A percentile compares a stretch with the other conserved stretches of the same genome.
Evolutionary conservation across 768 basidiomycete genomes (phyloP).

Genomic region (Rossbeevera mucosa): DNA sequence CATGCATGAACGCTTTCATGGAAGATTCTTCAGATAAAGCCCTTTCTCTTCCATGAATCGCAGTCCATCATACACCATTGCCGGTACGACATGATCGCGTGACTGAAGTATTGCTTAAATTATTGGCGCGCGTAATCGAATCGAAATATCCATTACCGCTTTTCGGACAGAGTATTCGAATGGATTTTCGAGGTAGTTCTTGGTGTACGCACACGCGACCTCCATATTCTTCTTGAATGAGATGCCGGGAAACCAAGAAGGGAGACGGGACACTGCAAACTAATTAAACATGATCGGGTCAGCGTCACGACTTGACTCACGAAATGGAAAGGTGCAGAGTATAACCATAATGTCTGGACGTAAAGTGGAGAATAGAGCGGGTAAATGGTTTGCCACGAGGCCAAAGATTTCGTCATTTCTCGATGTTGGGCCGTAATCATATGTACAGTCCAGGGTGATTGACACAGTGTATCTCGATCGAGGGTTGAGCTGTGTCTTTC

Average conservation of each 20-base stretch:
- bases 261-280: not conserved
- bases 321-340: not conserved
- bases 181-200: not conserved
- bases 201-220: not conserved
- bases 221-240: conserved; percentile 3
- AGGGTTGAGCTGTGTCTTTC: not conserved
- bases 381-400: not conserved
- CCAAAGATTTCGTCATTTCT: not conserved
- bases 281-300: not conserved
- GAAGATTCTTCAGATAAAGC: not conserved
- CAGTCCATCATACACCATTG: not conserved
- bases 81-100: not conserved
- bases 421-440: conserved; percentile 5
- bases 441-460: not conserved
- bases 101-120: not conserved
- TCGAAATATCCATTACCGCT: not conserved
- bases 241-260: not conserved
- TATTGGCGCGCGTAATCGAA: not conserved
- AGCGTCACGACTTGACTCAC: not conserved
- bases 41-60: not conserved
- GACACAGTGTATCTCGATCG: conserved; percentile 2
- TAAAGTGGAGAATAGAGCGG: not conserved
- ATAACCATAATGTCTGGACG: not conserved
- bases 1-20: not conserved
- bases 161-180: not conserved